These are phyloP conservation scores for Viola odorata DNA, from an alignment of 345 rosid species.

Conservation along the genomic window DNA sequence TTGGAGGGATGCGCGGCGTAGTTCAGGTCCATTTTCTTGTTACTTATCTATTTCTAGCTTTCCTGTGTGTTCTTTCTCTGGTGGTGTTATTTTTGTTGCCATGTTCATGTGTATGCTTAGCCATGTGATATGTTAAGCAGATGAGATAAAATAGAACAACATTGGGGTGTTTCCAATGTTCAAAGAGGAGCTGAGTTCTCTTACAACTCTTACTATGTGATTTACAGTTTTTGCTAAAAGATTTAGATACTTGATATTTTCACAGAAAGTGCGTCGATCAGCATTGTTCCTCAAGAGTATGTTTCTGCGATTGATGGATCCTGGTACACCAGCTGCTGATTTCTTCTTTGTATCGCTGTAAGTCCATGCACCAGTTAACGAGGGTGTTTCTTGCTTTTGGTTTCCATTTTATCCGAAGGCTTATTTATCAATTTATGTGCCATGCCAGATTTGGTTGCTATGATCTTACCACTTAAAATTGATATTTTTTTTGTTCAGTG, in stretches of 20 bases:
- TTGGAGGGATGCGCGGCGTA: conserved; percentile 60
- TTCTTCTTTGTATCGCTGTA: conserved; percentile 58
- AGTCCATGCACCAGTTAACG: conserved; percentile 12
- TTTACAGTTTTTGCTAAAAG: background rate
- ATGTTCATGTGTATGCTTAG: no score
- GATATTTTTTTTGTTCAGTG: no score
- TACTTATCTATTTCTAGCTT: background rate
- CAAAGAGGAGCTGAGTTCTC: no score
- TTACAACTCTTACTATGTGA: no score
- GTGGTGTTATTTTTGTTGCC: no score
- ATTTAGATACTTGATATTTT: conserved; percentile 2
- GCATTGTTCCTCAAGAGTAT: conserved; percentile 66
- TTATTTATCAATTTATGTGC: no score
- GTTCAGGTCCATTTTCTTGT: conserved; percentile 40
- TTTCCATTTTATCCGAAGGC: no score
- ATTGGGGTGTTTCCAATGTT: no score
- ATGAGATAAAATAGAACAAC: no score
- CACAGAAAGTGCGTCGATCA: conserved; percentile 56
- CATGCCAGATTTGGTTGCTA: no score
- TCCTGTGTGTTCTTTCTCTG: background rate
- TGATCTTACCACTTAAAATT: no score
- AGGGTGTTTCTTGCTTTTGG: background rate
- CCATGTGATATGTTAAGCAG: no score
- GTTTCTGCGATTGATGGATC: conserved; percentile 67
- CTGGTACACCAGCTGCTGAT: conserved; percentile 37